Conservation (phyloP, 176 grass and related monocot species). For the Paspalum vaginatum region DNA sequence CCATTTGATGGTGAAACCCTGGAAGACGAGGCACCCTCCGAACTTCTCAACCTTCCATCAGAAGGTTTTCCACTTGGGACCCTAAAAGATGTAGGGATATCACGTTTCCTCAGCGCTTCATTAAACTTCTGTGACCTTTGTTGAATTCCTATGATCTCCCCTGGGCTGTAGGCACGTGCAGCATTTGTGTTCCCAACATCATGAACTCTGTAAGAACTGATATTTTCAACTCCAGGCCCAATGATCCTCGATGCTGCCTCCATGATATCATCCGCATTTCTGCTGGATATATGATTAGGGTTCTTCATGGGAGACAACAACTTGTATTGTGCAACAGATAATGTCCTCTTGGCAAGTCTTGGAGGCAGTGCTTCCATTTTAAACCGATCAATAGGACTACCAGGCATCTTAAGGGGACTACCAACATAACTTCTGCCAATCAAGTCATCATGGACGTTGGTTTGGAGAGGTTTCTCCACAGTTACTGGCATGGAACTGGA, state of each 20-base stretch:
- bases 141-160: conserved; percentile 39
- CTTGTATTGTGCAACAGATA: conserved; percentile 59
- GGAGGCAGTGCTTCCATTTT: conserved; percentile 74
- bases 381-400: conserved; percentile 82
- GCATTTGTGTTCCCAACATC: conserved; percentile 44
- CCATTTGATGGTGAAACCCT: conserved; percentile 41
- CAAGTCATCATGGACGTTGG: conserved; percentile 37
- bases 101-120: conserved; percentile 37
- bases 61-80: conserved; percentile 45
- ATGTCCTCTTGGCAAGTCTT: conserved; percentile 59
- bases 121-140: conserved; percentile 52
- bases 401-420: conserved; percentile 70
- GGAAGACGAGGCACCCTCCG: conserved; percentile 40
- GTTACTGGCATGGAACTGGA: conserved; percentile 42
- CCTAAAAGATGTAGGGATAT: conserved; percentile 22
- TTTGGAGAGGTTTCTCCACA: conserved; percentile 23
- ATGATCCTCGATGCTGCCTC: conserved; percentile 76
- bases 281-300: conserved; percentile 50
- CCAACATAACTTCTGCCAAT: conserved; percentile 41
- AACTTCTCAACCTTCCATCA: conserved; percentile 38
- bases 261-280: conserved; percentile 87
- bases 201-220: conserved; percentile 26
- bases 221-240: conserved; percentile 53
- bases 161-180: conserved; percentile 51
- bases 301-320: conserved; percentile 64